These are phyloP conservation scores for Sordariomycetes sp. DNA, from an alignment of 2,329 filamentous ascomycete species.

Conservation along the genomic window DNA sequence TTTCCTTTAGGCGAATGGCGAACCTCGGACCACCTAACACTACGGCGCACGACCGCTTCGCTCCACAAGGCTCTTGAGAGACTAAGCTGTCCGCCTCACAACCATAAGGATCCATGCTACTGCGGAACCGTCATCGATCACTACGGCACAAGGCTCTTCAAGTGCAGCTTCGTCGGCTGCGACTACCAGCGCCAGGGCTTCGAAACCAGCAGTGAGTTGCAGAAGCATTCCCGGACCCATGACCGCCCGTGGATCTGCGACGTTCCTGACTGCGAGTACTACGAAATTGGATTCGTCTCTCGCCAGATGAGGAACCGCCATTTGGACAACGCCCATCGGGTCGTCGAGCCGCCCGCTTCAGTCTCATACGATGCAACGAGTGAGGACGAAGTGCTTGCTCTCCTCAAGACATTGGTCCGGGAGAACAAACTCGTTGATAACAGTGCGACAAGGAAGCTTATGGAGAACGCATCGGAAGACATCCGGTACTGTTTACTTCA, in stretches of 20 bases:
- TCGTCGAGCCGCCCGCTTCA: too few species aligned
- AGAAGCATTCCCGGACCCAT: slow-evolving; percentile 3
- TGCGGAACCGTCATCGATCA: not conserved
- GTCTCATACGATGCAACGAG: too few species aligned
- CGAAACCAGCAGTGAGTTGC: not conserved
- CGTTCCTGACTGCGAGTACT: slow-evolving; percentile 11
- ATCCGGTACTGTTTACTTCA: too few species aligned
- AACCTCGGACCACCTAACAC: not conserved
- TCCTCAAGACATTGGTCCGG: too few species aligned
- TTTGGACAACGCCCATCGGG: not conserved
- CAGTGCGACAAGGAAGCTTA: too few species aligned
- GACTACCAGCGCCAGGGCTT: not conserved
- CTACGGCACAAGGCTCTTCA: not conserved
- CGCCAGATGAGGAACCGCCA: slow-evolving; percentile 13
- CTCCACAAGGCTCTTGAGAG: not conserved
- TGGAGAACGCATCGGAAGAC: too few species aligned
- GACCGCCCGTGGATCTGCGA: slow-evolving; percentile 12
- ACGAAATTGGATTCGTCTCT: slow-evolving; percentile 12
- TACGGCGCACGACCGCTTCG: not conserved
- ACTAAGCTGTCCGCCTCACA: not conserved
- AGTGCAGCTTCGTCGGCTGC: not conserved
- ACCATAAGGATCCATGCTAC: not conserved
- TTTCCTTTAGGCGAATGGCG: not conserved
- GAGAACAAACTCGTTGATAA: too few species aligned
- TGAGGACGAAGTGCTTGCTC: too few species aligned